A percentile compares a stretch with the other conserved stretches of the same genome.
These are phyloP conservation scores for Daldinia concentrica DNA, from an alignment of 495 filamentous ascomycete species.

Conservation along the genomic window DNA sequence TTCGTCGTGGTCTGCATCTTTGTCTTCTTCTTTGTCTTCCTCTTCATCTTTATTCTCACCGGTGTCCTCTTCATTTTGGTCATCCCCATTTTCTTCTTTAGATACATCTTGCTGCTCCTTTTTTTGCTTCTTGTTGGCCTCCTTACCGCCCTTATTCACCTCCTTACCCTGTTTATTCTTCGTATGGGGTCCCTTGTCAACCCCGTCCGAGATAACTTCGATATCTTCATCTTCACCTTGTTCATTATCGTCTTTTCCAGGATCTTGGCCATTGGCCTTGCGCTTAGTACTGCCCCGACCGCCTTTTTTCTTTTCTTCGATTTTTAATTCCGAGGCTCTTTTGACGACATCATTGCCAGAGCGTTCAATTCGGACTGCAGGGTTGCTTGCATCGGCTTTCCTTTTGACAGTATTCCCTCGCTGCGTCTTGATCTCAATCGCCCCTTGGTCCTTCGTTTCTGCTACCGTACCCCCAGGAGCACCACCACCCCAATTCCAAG, in stretches of 20 bases:
- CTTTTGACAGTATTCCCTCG: constrained; percentile 70
- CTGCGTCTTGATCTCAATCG: constrained; percentile 66
- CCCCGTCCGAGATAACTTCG: constrained; percentile 40
- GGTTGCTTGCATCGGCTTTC: constrained; percentile 65
- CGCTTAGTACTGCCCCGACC: constrained; percentile 40
- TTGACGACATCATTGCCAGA: constrained; percentile 73
- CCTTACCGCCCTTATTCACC: constrained; percentile 48
- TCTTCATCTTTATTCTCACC: constrained; percentile 17
- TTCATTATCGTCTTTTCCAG: constrained; percentile 9
- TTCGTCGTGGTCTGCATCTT: neutral
- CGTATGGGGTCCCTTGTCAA: constrained; percentile 49
- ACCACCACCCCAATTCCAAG: constrained; percentile 65
- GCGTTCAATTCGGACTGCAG: constrained; percentile 64
- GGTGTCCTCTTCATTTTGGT: neutral
- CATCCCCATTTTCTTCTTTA: constrained; percentile 10
- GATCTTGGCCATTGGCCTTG: constrained; percentile 33
- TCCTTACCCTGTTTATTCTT: constrained; percentile 51
- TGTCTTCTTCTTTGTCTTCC: constrained; percentile 8
- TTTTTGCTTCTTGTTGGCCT: constrained; percentile 45
- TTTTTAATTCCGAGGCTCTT: constrained; percentile 61
- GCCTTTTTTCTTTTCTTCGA: constrained; percentile 50
- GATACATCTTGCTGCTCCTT: constrained; percentile 29
- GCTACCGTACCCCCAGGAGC: constrained; percentile 64
- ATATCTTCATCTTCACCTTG: constrained; percentile 41
- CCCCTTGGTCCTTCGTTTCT: constrained; percentile 66